Percentiles rank a stretch among this genome's conserved stretches.
phyloP scores from a whole-genome alignment of 768 basidiomycete species.

The Lactarius sp. region DNA sequence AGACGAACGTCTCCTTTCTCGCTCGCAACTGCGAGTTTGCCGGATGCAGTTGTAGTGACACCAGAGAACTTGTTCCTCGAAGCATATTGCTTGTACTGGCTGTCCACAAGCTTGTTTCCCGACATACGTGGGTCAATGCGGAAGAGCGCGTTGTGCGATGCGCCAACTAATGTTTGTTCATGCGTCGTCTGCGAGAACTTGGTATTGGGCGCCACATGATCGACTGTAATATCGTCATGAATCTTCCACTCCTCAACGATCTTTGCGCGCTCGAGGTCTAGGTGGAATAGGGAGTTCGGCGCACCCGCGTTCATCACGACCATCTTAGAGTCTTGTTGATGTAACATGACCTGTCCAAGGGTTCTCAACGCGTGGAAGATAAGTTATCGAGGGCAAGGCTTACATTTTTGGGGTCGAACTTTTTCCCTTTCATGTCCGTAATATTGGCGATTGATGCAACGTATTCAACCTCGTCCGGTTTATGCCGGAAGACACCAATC shows the following conservation, averaged over 20 bases:
- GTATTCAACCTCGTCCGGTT: slow-evolving; percentile 71
- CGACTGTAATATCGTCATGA: slow-evolving; percentile 80
- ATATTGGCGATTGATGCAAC: slow-evolving; percentile 83
- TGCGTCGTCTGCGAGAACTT: slow-evolving; percentile 93
- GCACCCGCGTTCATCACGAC: slow-evolving; percentile 80
- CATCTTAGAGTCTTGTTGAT: slow-evolving; percentile 96
- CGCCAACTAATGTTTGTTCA: slow-evolving; percentile 90
- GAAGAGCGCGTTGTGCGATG: slow-evolving; percentile 94
- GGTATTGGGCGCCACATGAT: slow-evolving; percentile 86
- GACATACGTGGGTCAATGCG: slow-evolving; percentile 94
- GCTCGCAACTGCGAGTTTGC: slow-evolving; percentile 88
- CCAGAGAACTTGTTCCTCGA: slow-evolving; percentile 95
- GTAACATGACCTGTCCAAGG: slow-evolving; percentile 77
- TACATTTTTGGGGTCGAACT: slow-evolving; percentile 84
- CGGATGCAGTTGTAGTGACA: slow-evolving; percentile 79
- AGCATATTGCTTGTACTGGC: slow-evolving; percentile 92
- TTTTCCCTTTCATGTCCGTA: slow-evolving; percentile 70
- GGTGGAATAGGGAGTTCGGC: slow-evolving; percentile 75
- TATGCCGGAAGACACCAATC: slow-evolving; percentile 85
- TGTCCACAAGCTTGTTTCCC: slow-evolving; percentile 90
- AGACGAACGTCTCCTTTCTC: slow-evolving; percentile 95
- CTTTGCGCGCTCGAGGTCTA: slow-evolving; percentile 94
- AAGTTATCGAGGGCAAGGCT: slow-evolving; percentile 27
- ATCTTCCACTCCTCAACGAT: slow-evolving; percentile 99
- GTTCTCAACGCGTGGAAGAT: neutral